Evolutionary conservation across 2,329 filamentous ascomycete species (phyloP).

Genomic region (Sporothrix schenckii): DNA sequence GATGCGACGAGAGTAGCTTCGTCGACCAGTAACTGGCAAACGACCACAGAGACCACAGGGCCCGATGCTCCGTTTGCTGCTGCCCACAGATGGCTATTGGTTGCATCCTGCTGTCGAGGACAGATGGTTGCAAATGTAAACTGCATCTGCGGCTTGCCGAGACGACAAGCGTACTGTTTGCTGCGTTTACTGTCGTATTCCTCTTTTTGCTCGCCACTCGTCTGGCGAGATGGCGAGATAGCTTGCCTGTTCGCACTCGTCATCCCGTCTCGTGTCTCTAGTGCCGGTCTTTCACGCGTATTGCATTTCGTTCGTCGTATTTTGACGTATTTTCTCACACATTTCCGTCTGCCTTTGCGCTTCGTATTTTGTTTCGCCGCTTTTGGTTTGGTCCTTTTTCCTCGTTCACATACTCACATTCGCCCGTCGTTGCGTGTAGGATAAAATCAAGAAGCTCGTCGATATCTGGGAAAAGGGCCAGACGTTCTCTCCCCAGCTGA

Average conservation of each 20-base stretch:
- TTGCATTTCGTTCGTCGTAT: background rate
- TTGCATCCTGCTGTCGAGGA: background rate
- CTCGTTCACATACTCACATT: constrained; percentile 6
- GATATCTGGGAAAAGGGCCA: constrained; percentile 26
- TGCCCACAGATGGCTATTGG: background rate
- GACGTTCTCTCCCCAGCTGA: constrained; percentile 69
- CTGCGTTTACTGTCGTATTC: background rate
- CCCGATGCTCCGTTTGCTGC: background rate
- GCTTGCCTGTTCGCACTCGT: background rate
- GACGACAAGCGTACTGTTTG: constrained; percentile 1
- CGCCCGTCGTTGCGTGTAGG: background rate
- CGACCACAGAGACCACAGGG: background rate
- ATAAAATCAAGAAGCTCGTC: constrained; percentile 21
- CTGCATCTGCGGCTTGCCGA: constrained; percentile 26
- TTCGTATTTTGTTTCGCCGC: background rate
- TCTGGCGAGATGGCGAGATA: no score
- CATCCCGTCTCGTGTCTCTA: background rate
- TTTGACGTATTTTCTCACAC: background rate
- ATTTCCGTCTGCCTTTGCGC: background rate
- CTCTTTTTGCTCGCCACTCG: background rate
- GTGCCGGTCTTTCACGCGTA: no score
- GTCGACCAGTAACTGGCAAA: constrained; percentile 10
- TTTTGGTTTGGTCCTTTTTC: background rate
- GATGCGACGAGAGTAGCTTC: background rate
- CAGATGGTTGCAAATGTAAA: background rate